These are phyloP conservation scores for Earliella scabrosa DNA, from an alignment of 1,284 basidiomycete species.

Conservation along the genomic window DNA sequence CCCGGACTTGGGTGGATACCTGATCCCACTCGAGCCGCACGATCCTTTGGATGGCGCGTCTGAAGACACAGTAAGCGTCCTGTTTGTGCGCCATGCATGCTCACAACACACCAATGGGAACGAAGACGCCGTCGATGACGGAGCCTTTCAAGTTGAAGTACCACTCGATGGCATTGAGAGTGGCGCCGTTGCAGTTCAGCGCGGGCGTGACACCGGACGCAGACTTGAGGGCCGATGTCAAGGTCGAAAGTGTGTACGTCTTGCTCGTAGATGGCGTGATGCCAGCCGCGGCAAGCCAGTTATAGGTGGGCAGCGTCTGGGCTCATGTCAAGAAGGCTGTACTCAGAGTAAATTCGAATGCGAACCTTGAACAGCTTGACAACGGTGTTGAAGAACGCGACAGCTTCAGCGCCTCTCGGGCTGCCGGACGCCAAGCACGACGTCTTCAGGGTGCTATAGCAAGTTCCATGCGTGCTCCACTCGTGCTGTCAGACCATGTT, in stretches of 20 bases:
- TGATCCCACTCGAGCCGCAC: conserved; percentile 62
- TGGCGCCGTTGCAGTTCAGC: conserved; percentile 54
- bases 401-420: conserved; percentile 66
- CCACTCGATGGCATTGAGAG: conserved; percentile 60
- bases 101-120: conserved; percentile 54
- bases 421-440: conserved; percentile 64
- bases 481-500: no score
- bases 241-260: conserved; percentile 61
- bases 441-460: conserved; percentile 66
- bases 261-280: conserved; percentile 65
- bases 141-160: conserved; percentile 74
- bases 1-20: conserved; percentile 64
- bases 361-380: conserved; percentile 66
- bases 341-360: no score
- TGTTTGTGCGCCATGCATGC: background rate
- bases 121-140: conserved; percentile 65
- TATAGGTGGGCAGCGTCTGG: conserved; percentile 71
- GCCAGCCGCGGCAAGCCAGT: conserved; percentile 70
- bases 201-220: conserved; percentile 61
- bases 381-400: conserved; percentile 72
- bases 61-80: conserved; percentile 26
- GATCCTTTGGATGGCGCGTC: conserved; percentile 56
- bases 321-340: background rate
- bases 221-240: conserved; percentile 60
- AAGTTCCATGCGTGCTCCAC: conserved; percentile 78